Conservation (phyloP, 345 rosid species). For the Arabis hirsuta region DNA sequence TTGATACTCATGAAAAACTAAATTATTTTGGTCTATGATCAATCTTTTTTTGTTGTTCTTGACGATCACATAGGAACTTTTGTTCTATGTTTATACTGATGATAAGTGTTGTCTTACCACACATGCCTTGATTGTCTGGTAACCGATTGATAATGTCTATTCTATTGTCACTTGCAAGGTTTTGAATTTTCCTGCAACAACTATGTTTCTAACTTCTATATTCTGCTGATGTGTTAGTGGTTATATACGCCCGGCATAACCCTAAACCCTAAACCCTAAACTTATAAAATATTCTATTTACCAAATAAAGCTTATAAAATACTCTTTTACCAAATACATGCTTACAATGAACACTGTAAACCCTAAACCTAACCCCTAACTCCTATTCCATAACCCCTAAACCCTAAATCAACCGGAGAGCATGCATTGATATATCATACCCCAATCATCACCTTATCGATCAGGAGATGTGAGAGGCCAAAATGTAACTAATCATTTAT, state of each 20-base stretch:
- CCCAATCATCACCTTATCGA: conserved; percentile 42
- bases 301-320: too few species aligned
- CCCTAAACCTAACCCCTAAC: too few species aligned
- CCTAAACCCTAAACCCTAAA: too few species aligned
- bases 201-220: conserved; percentile 2
- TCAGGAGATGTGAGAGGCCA: conserved; percentile 21
- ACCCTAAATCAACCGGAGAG: too few species aligned
- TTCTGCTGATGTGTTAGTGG: background rate
- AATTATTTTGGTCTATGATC: too few species aligned
- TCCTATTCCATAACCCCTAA: too few species aligned
- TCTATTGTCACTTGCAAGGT: background rate
- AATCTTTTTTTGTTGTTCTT: too few species aligned
- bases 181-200: conserved; percentile 25
- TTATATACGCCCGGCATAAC: background rate
- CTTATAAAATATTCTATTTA: too few species aligned
- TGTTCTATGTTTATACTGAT: too few species aligned
- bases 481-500: conserved; percentile 24
- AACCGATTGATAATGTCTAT: background rate
- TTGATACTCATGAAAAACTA: too few species aligned
- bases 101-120: conserved; percentile 17
- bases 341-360: too few species aligned
- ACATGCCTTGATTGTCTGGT: conserved; percentile 19
- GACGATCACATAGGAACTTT: conserved; percentile 33
- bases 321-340: too few species aligned
- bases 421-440: conserved; percentile 39